Evolutionary conservation across 768 basidiomycete species (phyloP).

Genomic region (Pleurotus citrinopileatus): DNA sequence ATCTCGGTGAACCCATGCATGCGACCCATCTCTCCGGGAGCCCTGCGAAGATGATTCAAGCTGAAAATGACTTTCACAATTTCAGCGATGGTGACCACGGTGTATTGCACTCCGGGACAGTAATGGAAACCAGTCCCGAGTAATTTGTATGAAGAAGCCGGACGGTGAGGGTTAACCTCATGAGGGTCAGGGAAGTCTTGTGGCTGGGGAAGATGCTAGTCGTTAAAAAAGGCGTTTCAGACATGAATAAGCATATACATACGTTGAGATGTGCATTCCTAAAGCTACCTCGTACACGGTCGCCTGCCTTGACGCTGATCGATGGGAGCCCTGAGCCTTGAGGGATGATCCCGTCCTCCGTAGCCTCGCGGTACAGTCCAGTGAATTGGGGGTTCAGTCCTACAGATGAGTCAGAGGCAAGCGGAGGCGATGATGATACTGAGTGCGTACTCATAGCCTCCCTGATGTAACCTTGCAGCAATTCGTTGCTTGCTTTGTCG

Average conservation of each 20-base stretch:
- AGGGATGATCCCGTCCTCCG: conserved; percentile 28
- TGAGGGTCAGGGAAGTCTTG: conserved; percentile 39
- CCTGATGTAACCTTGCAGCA: conserved; percentile 45
- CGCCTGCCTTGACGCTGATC: conserved; percentile 35
- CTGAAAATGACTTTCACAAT: conserved; percentile 43
- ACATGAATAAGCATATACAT: conserved; percentile 6
- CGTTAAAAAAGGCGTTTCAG: neutral
- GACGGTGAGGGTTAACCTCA: conserved; percentile 36
- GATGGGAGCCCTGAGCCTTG: conserved; percentile 32
- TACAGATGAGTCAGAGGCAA: conserved; percentile 13
- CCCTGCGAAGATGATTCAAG: conserved; percentile 42
- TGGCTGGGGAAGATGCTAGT: conserved; percentile 22
- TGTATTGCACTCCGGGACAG: conserved; percentile 33
- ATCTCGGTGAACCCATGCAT: conserved; percentile 28
- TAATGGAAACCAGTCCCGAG: conserved; percentile 38
- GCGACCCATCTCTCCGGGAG: conserved; percentile 38
- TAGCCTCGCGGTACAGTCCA: conserved; percentile 38
- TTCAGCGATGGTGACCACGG: conserved; percentile 37
- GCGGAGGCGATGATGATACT: neutral
- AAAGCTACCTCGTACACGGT: conserved; percentile 37
- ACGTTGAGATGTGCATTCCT: conserved; percentile 43
- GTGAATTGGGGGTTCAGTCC: conserved; percentile 38
- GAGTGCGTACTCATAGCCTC: conserved; percentile 47
- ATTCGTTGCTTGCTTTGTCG: conserved; percentile 28
- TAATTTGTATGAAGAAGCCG: conserved; percentile 24